phyloP scores from a whole-genome alignment of 1,284 basidiomycete species.

The Rhodotorula sp. region DNA sequence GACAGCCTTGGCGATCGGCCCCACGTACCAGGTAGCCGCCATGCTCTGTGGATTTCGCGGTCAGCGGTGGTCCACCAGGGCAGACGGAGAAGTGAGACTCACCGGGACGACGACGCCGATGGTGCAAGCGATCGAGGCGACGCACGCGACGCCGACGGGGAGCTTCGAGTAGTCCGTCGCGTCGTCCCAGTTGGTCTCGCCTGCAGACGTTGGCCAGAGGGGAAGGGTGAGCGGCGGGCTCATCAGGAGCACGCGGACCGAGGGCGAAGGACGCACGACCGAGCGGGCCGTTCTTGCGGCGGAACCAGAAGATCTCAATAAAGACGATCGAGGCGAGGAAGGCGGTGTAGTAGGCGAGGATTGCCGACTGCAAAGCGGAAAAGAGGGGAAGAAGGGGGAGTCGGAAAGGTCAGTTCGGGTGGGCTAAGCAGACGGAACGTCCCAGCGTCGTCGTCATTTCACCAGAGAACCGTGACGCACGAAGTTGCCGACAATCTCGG shows the following conservation, averaged over 20 bases:
- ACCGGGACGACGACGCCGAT: constrained; percentile 10
- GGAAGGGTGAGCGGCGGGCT: too few relatives aligned
- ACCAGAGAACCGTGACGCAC: neutral
- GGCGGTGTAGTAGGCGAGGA: constrained; percentile 65
- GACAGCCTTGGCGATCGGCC: constrained; percentile 31
- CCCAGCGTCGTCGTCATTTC: neutral
- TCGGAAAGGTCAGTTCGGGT: neutral
- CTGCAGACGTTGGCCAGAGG: neutral
- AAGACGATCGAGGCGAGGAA: constrained; percentile 60
- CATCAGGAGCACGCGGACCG: too few relatives aligned
- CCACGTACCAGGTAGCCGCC: constrained; percentile 33
- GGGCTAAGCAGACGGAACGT: neutral
- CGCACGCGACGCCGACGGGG: constrained; percentile 61
- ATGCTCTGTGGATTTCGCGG: constrained; percentile 1
- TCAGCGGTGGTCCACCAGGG: neutral
- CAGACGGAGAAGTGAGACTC: neutral
- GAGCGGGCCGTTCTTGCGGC: constrained; percentile 22
- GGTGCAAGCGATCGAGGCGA: constrained; percentile 56
- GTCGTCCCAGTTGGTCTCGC: constrained; percentile 58
- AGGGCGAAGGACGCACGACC: constrained; percentile 42
- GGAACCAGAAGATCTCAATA: constrained; percentile 52
- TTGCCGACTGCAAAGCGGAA: neutral
- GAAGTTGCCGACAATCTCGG: constrained; percentile 59
- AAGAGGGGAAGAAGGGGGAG: neutral
- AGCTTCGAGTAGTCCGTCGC: constrained; percentile 60